Percentiles rank a stretch among this genome's conserved stretches.
Evolutionary conservation across 495 filamentous ascomycete genomes (phyloP).

Genomic region (Xylaria nigripes): DNA sequence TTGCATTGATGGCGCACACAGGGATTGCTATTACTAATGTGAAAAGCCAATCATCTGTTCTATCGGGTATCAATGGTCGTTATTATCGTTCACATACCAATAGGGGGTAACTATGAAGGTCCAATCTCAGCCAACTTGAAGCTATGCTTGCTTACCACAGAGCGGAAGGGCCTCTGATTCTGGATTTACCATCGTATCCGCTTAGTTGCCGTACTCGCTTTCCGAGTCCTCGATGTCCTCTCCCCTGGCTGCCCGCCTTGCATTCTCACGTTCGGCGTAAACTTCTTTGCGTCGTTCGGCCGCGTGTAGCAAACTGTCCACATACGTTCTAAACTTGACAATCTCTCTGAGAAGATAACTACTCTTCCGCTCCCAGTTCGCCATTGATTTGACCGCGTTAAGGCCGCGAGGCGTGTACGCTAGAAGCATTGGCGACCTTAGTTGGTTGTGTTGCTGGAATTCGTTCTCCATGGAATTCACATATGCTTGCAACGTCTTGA

Average conservation of each 20-base stretch:
- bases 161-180: neutral
- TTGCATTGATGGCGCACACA: neutral
- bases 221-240: constrained; percentile 27
- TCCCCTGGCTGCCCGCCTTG: constrained; percentile 29
- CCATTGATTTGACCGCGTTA: constrained; percentile 74
- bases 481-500: constrained; percentile 64
- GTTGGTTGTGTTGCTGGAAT: constrained; percentile 74
- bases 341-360: constrained; percentile 88
- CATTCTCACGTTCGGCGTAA: constrained; percentile 40
- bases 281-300: constrained; percentile 36
- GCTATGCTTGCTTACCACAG: neutral
- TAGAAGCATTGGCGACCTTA: constrained; percentile 73
- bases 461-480: constrained; percentile 83
- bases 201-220: constrained; percentile 10
- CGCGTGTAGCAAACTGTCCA: constrained; percentile 60
- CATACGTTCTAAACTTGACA: constrained; percentile 92
- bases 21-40: neutral
- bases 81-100: constrained; percentile 6
- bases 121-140: neutral
- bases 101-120: neutral
- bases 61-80: constrained; percentile 10
- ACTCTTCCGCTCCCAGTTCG: constrained; percentile 95
- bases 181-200: constrained; percentile 4
- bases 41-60: constrained; percentile 4
- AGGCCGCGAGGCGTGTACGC: constrained; percentile 83